Evolutionary conservation across 2,329 filamentous ascomycete species (phyloP).

Genomic region (Intubia oerlemansii): DNA sequence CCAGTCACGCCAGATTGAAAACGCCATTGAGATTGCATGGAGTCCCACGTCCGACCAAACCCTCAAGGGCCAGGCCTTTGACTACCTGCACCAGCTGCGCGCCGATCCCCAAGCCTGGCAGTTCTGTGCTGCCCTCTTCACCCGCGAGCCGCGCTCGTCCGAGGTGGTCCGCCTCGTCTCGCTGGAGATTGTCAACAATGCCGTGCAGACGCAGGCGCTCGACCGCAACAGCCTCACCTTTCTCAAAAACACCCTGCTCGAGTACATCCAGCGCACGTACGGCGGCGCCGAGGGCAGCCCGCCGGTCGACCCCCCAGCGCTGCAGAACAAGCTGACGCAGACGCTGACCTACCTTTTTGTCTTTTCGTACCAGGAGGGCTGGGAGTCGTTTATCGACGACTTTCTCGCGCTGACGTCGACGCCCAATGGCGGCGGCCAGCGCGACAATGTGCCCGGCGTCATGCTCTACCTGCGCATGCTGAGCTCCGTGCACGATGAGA

Average conservation of each 20-base stretch:
- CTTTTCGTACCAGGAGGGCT: conserved; percentile 63
- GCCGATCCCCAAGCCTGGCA: conserved; percentile 76
- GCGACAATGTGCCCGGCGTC: conserved; percentile 54
- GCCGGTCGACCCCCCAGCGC: conserved; percentile 46
- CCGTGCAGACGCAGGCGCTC: conserved; percentile 59
- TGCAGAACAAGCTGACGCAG: conserved; percentile 96
- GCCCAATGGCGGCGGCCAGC: conserved; percentile 28
- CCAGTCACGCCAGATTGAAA: too few species aligned
- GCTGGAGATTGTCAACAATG: conserved; percentile 84
- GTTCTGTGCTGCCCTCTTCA: conserved; percentile 71
- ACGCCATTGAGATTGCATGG: conserved; percentile 87
- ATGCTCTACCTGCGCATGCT: conserved; percentile 78
- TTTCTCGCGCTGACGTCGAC: conserved; percentile 54
- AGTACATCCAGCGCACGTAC: conserved; percentile 63
- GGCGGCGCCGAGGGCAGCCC: conserved; percentile 21
- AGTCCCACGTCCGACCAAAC: conserved; percentile 55
- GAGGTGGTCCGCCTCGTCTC: conserved; percentile 78
- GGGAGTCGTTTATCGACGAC: conserved; percentile 82
- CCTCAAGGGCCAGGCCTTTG: conserved; percentile 64
- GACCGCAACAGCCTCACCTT: conserved; percentile 50
- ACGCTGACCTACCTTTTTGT: conserved; percentile 89
- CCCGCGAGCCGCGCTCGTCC: conserved; percentile 45
- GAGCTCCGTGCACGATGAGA: conserved; percentile 85
- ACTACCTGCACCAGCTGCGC: conserved; percentile 60
- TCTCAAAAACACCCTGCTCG: conserved; percentile 62